phyloP scores from a whole-genome alignment of 371 early-diverging fungal genomes.

The Lichtheimia corymbifera region DNA sequence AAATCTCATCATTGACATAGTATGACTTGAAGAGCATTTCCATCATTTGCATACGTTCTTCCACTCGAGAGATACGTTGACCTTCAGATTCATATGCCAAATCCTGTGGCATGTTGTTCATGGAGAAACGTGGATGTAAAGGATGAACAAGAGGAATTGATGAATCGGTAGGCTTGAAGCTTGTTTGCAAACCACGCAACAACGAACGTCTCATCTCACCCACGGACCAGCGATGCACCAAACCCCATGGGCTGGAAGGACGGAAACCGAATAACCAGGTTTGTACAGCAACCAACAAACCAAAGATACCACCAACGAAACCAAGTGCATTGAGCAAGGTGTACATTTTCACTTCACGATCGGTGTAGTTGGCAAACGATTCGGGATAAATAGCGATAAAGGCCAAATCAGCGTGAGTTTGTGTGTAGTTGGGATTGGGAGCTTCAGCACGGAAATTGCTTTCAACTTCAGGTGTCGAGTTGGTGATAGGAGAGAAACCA shows the following conservation, averaged over 20 bases:
- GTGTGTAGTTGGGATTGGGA: conserved; percentile 39
- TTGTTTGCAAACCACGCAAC: conserved; percentile 35
- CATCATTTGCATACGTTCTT: conserved; percentile 35
- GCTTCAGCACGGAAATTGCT: conserved; percentile 43
- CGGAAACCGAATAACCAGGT: conserved; percentile 54
- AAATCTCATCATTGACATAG: conserved; percentile 43
- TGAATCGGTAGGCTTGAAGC: conserved; percentile 44
- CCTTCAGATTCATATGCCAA: conserved; percentile 26
- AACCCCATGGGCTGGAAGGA: conserved; percentile 53
- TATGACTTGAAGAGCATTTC: conserved; percentile 40
- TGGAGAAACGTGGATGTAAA: conserved; percentile 46
- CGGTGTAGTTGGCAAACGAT: conserved; percentile 23
- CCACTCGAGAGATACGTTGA: conserved; percentile 28
- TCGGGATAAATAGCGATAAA: conserved; percentile 36
- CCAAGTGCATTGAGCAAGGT: conserved; percentile 50
- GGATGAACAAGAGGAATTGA: conserved; percentile 52
- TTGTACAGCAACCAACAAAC: conserved; percentile 41
- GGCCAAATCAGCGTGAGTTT: conserved; percentile 35
- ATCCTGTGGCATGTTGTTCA: conserved; percentile 20
- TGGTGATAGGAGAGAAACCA: conserved; percentile 47
- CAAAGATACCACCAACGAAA: conserved; percentile 55
- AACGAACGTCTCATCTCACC: conserved; percentile 48
- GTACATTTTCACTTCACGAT: conserved; percentile 52
- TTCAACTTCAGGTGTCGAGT: conserved; percentile 45
- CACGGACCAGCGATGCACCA: conserved; percentile 52